Evolutionary conservation across 768 basidiomycete genomes (phyloP), one percentile per base, ranked within the genome.

Genomic region (Podaxis sp.): DNA sequence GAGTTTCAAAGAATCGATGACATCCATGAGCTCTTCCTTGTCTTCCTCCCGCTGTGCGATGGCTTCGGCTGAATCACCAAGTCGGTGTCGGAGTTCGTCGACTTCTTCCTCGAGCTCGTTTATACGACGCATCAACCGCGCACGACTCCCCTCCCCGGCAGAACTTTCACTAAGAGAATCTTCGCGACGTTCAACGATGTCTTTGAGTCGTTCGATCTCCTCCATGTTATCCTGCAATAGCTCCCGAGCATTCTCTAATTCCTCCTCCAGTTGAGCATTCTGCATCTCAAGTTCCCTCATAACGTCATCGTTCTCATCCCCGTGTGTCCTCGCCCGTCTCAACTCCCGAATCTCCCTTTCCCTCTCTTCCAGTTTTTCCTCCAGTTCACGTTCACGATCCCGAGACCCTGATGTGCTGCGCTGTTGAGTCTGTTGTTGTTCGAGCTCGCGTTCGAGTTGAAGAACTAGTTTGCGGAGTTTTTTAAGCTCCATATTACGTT

Each of bases 401-500:
- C 38, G 30, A 13, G 41, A 15, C n/a, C 78, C 77, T 4, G 76
- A 73, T 26, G 78, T 76, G 7, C 76, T 76, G 3, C 77, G 79
- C 1, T 71, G 75, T 68, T 67, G 77, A 26, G 83, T 85, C 72
- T 88, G 91, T 22, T 84, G 78, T 37, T 85, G 81, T 58, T 92
- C 89, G 38, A 95, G 76, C 67, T 94, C 92, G 59, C 86, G 84
- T 72, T 96, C 90, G 15, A 92, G 85, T 67, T 95, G 91, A 10
- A 93, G 77, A 0, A 96, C 84, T 33, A 94, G 86, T 71, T 96
- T 96, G 75, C 93, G 93, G 64, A 93, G 80, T 73, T 91, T 93
- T 82, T 96, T 96, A 70, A 95, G 84, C 75, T 96, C 95, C 78
- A 92, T 87, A 12, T 91, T 89, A 1, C 92, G 87, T 70, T 93